Conservation (phyloP, 805 yeast genomes). For the Clavispora asparagi region DNA sequence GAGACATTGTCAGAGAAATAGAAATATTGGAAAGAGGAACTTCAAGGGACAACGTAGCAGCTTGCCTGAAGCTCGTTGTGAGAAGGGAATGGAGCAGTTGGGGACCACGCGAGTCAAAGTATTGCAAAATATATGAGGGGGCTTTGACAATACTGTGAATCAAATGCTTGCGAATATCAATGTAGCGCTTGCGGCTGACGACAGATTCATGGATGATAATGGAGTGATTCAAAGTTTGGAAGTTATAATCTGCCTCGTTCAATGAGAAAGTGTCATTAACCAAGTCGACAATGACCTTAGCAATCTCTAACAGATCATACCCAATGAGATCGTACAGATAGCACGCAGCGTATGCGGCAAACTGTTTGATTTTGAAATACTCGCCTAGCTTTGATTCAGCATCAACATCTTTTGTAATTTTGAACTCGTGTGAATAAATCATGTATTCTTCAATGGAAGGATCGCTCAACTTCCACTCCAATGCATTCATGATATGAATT, state of each 20-base stretch:
- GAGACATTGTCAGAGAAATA: neutral
- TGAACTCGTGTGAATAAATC: constrained; percentile 30
- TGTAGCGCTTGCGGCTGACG: constrained; percentile 4
- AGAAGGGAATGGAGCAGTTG: constrained; percentile 6
- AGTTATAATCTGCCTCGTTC: constrained; percentile 15
- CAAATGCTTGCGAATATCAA: constrained; percentile 7
- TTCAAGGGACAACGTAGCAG: neutral
- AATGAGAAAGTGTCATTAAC: constrained; percentile 27
- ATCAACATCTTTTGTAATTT: constrained; percentile 22
- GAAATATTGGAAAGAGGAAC: neutral
- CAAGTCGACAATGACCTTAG: constrained; percentile 27
- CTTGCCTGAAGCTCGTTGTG: neutral
- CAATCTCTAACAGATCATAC: constrained; percentile 12
- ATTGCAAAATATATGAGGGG: constrained; percentile 9
- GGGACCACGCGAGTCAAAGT: constrained; percentile 11
- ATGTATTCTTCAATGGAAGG: constrained; percentile 45
- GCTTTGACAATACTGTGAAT: constrained; percentile 7
- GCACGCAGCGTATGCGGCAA: constrained; percentile 43
- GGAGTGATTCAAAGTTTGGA: constrained; percentile 19
- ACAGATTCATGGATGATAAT: constrained; percentile 2
- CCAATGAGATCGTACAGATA: constrained; percentile 39
- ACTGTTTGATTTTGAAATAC: constrained; percentile 45
- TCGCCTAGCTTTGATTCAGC: constrained; percentile 16
- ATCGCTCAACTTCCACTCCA: constrained; percentile 68
- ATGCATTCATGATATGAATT: constrained; percentile 61